Evolutionary conservation across 1,284 basidiomycete species (phyloP).

Genomic region (Pyrrhoderma lamaoense): DNA sequence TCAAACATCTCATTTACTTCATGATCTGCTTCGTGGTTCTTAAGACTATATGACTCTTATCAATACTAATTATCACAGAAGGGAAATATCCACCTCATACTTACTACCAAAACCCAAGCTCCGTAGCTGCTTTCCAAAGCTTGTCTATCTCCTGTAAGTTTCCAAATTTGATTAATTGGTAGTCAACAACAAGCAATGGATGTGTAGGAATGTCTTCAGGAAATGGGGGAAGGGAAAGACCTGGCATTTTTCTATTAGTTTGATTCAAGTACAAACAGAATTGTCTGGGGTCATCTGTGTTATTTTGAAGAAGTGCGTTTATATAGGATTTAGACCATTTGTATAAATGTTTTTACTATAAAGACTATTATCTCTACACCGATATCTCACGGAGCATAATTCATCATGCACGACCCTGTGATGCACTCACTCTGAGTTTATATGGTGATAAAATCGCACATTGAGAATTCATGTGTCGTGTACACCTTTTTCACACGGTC

Average conservation of each 20-base stretch:
- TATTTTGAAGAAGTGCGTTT: too few relatives aligned
- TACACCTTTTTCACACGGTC: too few relatives aligned
- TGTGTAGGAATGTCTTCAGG: constrained; percentile 42
- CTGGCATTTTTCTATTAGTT: constrained; percentile 25
- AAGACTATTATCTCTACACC: too few relatives aligned
- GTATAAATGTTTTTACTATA: too few relatives aligned
- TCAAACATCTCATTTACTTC: constrained; percentile 52
- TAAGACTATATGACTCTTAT: constrained; percentile 37
- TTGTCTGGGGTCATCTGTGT: too few relatives aligned
- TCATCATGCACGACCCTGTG: too few relatives aligned
- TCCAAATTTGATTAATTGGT: constrained; percentile 31
- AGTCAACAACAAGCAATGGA: constrained; percentile 46
- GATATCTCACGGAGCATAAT: too few relatives aligned
- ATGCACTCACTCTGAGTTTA: too few relatives aligned
- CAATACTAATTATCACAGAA: neutral
- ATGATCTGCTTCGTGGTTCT: constrained; percentile 51
- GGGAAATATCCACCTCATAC: constrained; percentile 21
- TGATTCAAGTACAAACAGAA: too few relatives aligned
- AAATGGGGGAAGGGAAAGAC: constrained; percentile 33
- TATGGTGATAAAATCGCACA: too few relatives aligned
- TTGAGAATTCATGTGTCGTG: too few relatives aligned
- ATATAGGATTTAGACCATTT: too few relatives aligned
- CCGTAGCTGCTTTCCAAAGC: constrained; percentile 45
- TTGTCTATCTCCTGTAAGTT: constrained; percentile 34
- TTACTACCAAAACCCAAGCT: constrained; percentile 50